These are phyloP conservation scores for Scutellaria baicalensis DNA, from an alignment of 257 asterid species.

Conservation along the genomic window DNA sequence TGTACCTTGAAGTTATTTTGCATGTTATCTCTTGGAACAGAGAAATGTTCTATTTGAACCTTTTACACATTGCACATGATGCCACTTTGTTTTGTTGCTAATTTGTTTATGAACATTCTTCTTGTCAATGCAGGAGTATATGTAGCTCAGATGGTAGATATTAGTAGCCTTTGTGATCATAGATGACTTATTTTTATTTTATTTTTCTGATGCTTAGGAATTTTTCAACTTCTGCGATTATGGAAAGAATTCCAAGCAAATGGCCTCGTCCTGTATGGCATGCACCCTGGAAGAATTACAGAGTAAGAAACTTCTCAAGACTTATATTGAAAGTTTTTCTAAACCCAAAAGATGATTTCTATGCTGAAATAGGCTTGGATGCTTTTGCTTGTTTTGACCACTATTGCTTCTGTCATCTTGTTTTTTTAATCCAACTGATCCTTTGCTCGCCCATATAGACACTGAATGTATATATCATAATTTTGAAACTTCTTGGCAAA, in stretches of 20 bases:
- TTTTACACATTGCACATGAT: background rate
- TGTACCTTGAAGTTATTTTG: no score
- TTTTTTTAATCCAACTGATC: background rate
- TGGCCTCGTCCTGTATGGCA: constrained; percentile 99
- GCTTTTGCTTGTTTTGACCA: background rate
- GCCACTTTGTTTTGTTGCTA: background rate
- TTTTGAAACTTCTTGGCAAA: background rate
- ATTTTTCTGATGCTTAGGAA: constrained; percentile 38
- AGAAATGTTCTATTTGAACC: background rate
- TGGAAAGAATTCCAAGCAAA: constrained; percentile 97
- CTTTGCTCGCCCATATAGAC: background rate
- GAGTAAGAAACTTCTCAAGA: constrained; percentile 45
- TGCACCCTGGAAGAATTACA: constrained; percentile 95
- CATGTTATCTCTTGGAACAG: background rate
- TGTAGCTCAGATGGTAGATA: background rate
- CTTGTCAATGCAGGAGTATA: background rate
- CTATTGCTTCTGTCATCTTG: background rate
- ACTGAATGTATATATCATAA: background rate
- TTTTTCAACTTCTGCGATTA: constrained; percentile 90
- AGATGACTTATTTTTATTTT: background rate
- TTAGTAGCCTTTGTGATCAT: constrained; percentile 3
- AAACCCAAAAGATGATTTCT: background rate
- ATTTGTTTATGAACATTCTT: background rate
- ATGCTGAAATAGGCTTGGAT: background rate
- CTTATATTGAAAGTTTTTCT: background rate